A percentile compares a stretch with the other conserved stretches of the same genome.
phyloP scores from a whole-genome alignment of 2,329 filamentous ascomycete species.

The Exophiala sp. region DNA sequence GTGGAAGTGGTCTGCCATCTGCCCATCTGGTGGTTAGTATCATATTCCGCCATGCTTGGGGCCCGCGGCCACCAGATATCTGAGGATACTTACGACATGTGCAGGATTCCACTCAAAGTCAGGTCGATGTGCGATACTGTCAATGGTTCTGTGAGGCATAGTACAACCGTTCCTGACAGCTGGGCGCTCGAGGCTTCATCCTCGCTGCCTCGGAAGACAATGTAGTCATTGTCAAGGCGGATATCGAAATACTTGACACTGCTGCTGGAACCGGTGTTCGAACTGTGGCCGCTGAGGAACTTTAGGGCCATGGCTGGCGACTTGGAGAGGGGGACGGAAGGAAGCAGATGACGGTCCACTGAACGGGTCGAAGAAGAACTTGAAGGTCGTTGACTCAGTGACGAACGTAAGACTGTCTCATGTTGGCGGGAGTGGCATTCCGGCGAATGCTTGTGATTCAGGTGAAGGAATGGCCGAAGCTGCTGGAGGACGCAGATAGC shows the following conservation, averaged over 20 bases:
- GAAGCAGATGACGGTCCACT: conserved; percentile 23
- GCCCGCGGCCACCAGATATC: no score
- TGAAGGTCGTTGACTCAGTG: conserved; percentile 17
- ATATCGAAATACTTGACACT: conserved; percentile 48
- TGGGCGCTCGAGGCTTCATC: conserved; percentile 70
- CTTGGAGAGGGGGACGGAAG: conserved; percentile 8
- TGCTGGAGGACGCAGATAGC: conserved; percentile 8
- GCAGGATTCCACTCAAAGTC: conserved; percentile 63
- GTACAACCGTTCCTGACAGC: conserved; percentile 65
- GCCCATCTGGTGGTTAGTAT: conserved; percentile 9
- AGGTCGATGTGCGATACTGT: conserved; percentile 68
- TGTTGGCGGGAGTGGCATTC: conserved; percentile 21
- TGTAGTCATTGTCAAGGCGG: conserved; percentile 68
- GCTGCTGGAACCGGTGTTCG: conserved; percentile 35
- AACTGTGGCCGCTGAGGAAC: conserved; percentile 38
- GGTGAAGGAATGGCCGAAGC: conserved; percentile 16
- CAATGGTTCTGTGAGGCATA: conserved; percentile 64
- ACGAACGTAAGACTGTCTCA: conserved; percentile 19
- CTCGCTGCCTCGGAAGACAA: conserved; percentile 69
- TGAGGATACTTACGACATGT: conserved; percentile 55
- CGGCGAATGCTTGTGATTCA: conserved; percentile 23
- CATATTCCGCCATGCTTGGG: conserved; percentile 14
- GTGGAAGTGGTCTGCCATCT: conserved; percentile 29
- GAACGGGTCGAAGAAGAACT: conserved; percentile 12
- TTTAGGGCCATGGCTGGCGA: conserved; percentile 40